A percentile compares a stretch with the other conserved stretches of the same genome.
Evolutionary conservation across 345 rosid genomes (phyloP).

Genomic region (Hevea brasiliensis): DNA sequence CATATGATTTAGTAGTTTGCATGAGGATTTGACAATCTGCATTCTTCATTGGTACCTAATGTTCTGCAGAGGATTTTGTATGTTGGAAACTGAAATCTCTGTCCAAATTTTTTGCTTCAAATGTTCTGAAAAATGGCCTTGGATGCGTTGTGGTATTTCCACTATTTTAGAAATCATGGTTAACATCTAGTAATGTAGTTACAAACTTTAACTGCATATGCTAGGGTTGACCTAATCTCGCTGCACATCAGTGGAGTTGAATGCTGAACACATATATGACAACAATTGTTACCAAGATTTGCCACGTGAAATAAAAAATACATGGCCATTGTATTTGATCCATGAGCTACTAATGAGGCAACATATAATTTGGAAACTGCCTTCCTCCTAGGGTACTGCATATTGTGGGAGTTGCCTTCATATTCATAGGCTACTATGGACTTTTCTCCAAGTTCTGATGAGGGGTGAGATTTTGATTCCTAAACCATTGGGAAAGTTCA

Average conservation of each 20-base stretch:
- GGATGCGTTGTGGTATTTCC: background rate
- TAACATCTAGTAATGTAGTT: background rate
- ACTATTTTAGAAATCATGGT: background rate
- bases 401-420: background rate
- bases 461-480: background rate
- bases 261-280: background rate
- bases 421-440: background rate
- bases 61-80: background rate
- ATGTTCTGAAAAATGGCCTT: background rate
- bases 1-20: background rate
- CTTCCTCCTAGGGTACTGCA: background rate
- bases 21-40: background rate
- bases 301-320: background rate
- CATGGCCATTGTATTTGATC: background rate
- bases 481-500: background rate
- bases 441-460: background rate
- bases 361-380: background rate
- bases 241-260: background rate
- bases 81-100: background rate
- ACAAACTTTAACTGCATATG: background rate
- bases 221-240: background rate
- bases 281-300: background rate
- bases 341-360: background rate
- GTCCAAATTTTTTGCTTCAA: background rate
- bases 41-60: background rate